Conservation (phyloP, 345 rosid species). For the Eucalyptus virginea region DNA sequence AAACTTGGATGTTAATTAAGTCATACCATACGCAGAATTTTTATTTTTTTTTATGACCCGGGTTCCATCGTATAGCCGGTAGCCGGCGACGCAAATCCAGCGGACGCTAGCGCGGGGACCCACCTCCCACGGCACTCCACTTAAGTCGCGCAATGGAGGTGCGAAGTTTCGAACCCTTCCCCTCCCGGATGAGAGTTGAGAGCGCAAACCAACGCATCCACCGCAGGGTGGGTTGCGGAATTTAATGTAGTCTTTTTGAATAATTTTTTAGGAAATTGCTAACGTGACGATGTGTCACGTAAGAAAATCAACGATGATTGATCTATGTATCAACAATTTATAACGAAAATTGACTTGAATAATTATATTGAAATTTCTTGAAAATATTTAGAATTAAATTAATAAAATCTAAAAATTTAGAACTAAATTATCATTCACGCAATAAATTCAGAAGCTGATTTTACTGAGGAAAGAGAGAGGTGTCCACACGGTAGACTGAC, state of each 20-base stretch:
- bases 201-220: too few species aligned
- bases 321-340: background rate
- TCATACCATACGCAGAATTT: too few species aligned
- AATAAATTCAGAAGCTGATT: background rate
- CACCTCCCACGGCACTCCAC: too few species aligned
- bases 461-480: background rate
- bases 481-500: background rate
- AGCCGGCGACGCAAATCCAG: too few species aligned
- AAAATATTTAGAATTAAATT: background rate
- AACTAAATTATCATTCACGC: rapidly evolving
- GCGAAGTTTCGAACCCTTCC: too few species aligned
- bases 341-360: background rate
- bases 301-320: rapidly evolving
- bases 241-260: rapidly evolving
- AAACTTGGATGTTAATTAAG: background rate
- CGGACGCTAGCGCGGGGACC: too few species aligned
- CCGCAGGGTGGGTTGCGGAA: too few species aligned
- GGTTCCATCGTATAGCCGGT: too few species aligned
- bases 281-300: rapidly evolving
- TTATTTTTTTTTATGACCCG: too few species aligned
- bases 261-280: background rate
- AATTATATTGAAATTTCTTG: background rate
- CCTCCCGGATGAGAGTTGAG: too few species aligned
- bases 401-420: rapidly evolving
- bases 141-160: too few species aligned